These are phyloP conservation scores for Phytophthora pseudosyringae DNA, from an alignment of 352 stramenopile species.

Conservation along the genomic window DNA sequence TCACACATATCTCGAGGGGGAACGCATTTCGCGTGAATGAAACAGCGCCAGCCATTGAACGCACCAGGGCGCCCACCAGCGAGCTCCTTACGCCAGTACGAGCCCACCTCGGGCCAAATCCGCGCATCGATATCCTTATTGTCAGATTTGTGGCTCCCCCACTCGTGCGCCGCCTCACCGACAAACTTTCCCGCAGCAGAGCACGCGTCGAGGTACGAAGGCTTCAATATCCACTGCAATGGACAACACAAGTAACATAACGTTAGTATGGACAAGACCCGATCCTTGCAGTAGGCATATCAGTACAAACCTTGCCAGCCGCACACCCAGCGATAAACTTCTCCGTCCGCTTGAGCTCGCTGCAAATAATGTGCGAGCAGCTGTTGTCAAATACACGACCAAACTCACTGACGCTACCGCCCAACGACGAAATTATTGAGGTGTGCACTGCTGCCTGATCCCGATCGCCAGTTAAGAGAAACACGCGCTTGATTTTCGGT, in stretches of 20 bases:
- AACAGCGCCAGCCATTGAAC: constrained; percentile 73
- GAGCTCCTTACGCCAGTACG: constrained; percentile 74
- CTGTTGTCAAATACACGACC: constrained; percentile 70
- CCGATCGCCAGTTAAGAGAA: constrained; percentile 77
- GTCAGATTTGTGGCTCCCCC: constrained; percentile 60
- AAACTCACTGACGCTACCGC: constrained; percentile 66
- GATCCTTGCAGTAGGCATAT: neutral
- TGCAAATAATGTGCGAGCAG: constrained; percentile 89
- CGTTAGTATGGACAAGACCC: constrained; percentile 6
- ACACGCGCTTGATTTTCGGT: constrained; percentile 41
- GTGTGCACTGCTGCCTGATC: constrained; percentile 79
- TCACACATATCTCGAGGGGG: constrained; percentile 85
- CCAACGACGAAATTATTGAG: constrained; percentile 74
- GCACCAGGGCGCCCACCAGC: constrained; percentile 53
- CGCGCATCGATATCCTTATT: constrained; percentile 74
- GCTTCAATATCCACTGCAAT: constrained; percentile 84
- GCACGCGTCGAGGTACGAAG: constrained; percentile 78
- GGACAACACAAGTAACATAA: constrained; percentile 10
- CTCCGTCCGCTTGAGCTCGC: constrained; percentile 86
- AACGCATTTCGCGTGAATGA: constrained; percentile 77
- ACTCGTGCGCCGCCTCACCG: constrained; percentile 75
- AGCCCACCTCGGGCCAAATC: constrained; percentile 68
- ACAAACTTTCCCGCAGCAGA: constrained; percentile 73
- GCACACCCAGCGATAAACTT: constrained; percentile 88
- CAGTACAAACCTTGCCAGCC: constrained; percentile 69